Percentiles rank a stretch among this genome's conserved stretches.
Evolutionary conservation across 805 yeast genomes (phyloP).

Genomic region (Wickerhamomyces sydowiorum): DNA sequence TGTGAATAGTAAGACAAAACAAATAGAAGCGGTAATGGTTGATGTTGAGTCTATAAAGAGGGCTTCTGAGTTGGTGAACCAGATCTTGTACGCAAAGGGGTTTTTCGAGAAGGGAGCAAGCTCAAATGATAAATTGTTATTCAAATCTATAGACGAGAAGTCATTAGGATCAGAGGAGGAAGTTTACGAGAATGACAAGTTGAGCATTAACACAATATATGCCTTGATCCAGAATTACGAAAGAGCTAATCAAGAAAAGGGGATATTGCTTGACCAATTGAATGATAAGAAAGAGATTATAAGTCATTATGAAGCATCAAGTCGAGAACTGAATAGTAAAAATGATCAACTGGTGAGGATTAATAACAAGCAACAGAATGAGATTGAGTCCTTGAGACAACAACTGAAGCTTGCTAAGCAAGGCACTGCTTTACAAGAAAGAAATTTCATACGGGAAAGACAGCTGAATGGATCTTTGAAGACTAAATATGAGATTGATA

Average conservation of each 20-base stretch:
- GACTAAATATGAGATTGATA: conserved; percentile 16
- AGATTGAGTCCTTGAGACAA: conserved; percentile 1
- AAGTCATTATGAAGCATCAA: background rate
- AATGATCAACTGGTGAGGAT: background rate
- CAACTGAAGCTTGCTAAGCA: background rate
- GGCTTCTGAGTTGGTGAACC: conserved; percentile 12
- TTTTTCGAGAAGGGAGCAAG: conserved; percentile 3
- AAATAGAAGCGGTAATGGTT: background rate
- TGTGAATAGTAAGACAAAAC: no score
- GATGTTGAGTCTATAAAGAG: conserved; percentile 8
- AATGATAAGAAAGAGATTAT: conserved; percentile 8
- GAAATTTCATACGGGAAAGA: conserved; percentile 1
- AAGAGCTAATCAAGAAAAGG: conserved; percentile 6
- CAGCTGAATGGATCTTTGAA: conserved; percentile 8
- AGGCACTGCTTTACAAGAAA: background rate
- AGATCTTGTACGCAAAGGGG: conserved; percentile 10
- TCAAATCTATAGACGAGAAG: conserved; percentile 6
- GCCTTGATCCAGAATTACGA: conserved; percentile 10
- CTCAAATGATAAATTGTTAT: background rate
- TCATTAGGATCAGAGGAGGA: conserved; percentile 5
- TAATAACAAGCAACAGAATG: conserved; percentile 4
- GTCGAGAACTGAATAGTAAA: background rate
- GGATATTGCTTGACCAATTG: background rate
- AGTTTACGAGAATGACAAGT: conserved; percentile 8
- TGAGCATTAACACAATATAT: conserved; percentile 9